phyloP scores from a whole-genome alignment of 495 filamentous ascomycete genomes.

The Saxophila tyrrhenica region DNA sequence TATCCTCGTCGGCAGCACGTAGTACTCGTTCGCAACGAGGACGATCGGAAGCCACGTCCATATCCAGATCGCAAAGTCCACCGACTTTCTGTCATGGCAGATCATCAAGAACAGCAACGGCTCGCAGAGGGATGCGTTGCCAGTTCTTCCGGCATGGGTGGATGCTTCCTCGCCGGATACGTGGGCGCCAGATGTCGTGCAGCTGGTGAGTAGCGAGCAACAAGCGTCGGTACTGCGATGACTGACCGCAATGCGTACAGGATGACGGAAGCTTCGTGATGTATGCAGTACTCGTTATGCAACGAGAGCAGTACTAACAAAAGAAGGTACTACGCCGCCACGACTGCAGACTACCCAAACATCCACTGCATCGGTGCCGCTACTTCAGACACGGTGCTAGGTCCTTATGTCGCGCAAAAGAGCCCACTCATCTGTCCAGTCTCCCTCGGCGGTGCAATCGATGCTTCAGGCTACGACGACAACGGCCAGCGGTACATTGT shows the following conservation, averaged over 20 bases:
- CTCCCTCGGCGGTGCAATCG: constrained; percentile 19
- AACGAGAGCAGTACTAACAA: background rate
- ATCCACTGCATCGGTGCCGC: constrained; percentile 38
- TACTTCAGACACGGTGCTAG: constrained; percentile 28
- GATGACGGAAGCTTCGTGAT: constrained; percentile 10
- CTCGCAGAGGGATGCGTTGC: constrained; percentile 15
- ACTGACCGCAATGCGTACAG: constrained; percentile 6
- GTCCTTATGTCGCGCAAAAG: constrained; percentile 29
- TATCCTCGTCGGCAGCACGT: constrained; percentile 14
- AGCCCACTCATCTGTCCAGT: constrained; percentile 15
- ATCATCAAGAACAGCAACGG: constrained; percentile 7
- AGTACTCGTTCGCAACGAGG: constrained; percentile 21
- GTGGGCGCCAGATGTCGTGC: constrained; percentile 21
- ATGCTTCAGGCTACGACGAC: constrained; percentile 16
- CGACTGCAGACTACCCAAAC: constrained; percentile 15
- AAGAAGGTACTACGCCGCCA: constrained; percentile 30
- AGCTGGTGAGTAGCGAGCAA: constrained; percentile 21
- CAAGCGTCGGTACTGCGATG: too few species aligned
- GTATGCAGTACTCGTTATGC: background rate
- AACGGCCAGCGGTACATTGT: constrained; percentile 16
- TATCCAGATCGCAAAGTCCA: constrained; percentile 14
- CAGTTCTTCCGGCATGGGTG: constrained; percentile 15
- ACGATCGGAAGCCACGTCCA: constrained; percentile 6
- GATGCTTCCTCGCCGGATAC: constrained; percentile 3
- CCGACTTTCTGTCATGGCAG: constrained; percentile 17